phyloP scores from a whole-genome alignment of 257 asterid genomes.

The Solanum lycopersicoides region DNA sequence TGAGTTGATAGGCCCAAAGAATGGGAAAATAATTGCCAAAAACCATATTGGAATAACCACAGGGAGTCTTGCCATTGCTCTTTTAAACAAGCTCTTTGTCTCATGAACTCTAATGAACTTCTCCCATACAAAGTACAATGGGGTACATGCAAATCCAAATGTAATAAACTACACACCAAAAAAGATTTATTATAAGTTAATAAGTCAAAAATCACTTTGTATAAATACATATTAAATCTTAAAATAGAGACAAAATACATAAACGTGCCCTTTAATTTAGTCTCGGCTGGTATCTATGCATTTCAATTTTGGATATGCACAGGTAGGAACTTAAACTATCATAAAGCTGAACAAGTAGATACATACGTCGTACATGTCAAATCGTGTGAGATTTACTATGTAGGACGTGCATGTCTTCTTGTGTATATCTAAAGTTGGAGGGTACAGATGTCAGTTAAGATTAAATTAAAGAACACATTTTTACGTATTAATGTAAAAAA shows the following conservation, averaged over 20 bases:
- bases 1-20: constrained; percentile 80
- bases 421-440: not conserved
- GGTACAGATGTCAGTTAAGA: accelerated
- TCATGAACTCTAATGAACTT: constrained; percentile 65
- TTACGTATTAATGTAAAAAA: not conserved
- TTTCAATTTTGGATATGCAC: not conserved
- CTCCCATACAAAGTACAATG: constrained; percentile 81
- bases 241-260: not conserved
- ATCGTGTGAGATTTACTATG: not conserved
- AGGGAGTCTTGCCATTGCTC: constrained; percentile 63
- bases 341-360: too few relatives aligned
- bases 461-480: not conserved
- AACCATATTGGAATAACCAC: constrained; percentile 86
- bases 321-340: too few relatives aligned
- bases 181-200: too few relatives aligned
- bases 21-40: constrained; percentile 68
- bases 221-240: not conserved
- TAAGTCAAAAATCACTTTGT: not conserved
- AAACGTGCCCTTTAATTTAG: not conserved
- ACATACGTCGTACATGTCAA: not conserved
- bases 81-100: constrained; percentile 59
- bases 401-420: not conserved
- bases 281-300: too few relatives aligned
- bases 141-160: constrained; percentile 85
- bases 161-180: constrained; percentile 53